Base-by-base conservation (phyloP, 345 rosid species). In the Linum lewisii region DNA sequence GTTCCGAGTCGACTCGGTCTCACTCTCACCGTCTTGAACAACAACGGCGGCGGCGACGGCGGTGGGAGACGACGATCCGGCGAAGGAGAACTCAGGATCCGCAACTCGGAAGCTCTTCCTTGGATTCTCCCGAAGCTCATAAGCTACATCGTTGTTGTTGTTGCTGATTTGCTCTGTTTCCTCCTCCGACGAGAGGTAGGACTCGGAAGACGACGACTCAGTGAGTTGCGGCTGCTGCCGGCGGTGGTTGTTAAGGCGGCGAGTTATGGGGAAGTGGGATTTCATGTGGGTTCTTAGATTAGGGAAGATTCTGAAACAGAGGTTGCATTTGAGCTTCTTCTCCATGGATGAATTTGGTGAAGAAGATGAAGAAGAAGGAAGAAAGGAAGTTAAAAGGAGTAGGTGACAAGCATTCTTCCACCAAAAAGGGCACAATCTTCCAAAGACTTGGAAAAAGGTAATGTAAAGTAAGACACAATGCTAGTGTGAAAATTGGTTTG, bases 251-350 rank as follows among this genome's bases (percentile, higher is more conserved):
- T 58, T 69, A n/a, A n/a, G 47, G 47, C 2, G 47, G 47, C 14
- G 15, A n/a, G n/a, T n/a, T n/a, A n/a, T n/a, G n/a, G n/a, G 38
- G 7, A 80, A 70, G 72, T 88, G 96, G 68, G 98, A 83, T 83
- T 82, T 79, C 88, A 88, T 86, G 69, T 88, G 96, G 70, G 93
- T 85, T 74, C 87, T 83, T 50, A 84, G 93, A 65, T 84, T 83
- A n/a, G 66, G 49, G 60, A 88, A 92, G 59, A 64, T 74, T 69
- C 78, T 86, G 18, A 68, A 79, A 71, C 98, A 92, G 21, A 86
- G 66, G 67, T 64, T 88, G 64, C 98, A 88, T 76, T 68, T 82
- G 68, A 83, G 83, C 54, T 66, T 86, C 72, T 86, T 93, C 95
- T 60, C 25, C 50, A 24, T 0, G 2, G 55, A 51, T 66, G n/a